A percentile compares a stretch with the other conserved stretches of the same genome.
Conservation (phyloP, 2,329 filamentous ascomycete genomes). For the Xylariaceae sp. region DNA sequence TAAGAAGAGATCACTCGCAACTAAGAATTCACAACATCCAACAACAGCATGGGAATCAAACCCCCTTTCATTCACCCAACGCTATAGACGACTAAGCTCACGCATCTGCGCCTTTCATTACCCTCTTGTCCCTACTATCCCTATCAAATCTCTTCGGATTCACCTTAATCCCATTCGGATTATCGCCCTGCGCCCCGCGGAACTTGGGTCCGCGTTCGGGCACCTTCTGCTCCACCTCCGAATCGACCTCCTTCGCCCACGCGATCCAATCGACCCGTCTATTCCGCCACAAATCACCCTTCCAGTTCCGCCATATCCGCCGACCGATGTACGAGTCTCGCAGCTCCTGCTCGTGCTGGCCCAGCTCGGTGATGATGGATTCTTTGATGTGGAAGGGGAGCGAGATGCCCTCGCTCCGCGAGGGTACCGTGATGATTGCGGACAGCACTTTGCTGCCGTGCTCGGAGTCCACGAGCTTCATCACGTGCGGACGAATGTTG, state of each 20-base stretch:
- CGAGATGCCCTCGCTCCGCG: conserved; percentile 42
- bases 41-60: too few species aligned
- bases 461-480: conserved; percentile 45
- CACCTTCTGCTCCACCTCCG: conserved; percentile 15
- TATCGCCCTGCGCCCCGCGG: conserved; percentile 4
- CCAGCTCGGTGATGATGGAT: conserved; percentile 46
- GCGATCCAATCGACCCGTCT: conserved; percentile 50
- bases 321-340: conserved; percentile 51
- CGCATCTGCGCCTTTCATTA: background rate
- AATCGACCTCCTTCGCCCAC: conserved; percentile 50
- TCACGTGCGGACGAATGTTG: conserved; percentile 41
- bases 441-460: conserved; percentile 49
- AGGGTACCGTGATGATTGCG: conserved; percentile 46
- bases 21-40: too few species aligned
- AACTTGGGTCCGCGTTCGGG: conserved; percentile 13
- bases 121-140: conserved; percentile 1
- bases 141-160: conserved; percentile 2
- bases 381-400: conserved; percentile 56
- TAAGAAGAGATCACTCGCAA: too few species aligned
- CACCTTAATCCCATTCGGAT: conserved; percentile 15
- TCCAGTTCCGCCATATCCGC: conserved; percentile 54
- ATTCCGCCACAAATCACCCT: conserved; percentile 53
- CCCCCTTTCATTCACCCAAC: too few species aligned
- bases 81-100: background rate
- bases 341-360: conserved; percentile 43